Conservation (phyloP, 257 asterid genomes). For the Solanum megistacrolobum region DNA sequence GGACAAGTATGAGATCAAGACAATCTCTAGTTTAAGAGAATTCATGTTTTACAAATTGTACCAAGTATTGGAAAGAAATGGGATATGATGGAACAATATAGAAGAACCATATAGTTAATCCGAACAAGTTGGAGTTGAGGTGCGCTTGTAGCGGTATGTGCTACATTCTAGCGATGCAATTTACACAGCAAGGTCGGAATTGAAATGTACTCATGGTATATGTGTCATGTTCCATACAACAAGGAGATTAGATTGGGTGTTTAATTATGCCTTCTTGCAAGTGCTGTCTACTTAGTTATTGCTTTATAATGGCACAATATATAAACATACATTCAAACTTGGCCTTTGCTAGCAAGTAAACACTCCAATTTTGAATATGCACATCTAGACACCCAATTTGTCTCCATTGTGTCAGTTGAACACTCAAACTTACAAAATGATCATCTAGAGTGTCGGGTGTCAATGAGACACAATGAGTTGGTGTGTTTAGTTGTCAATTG, state of each 20-base stretch:
- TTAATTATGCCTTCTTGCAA: neutral
- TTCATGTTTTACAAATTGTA: neutral
- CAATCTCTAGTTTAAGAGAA: neutral
- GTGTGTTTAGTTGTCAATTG: neutral
- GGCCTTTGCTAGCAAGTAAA: neutral
- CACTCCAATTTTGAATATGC: neutral
- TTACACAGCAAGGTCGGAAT: neutral
- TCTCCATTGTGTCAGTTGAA: no score
- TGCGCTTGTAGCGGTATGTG: neutral
- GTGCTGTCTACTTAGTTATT: neutral
- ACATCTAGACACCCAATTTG: no score
- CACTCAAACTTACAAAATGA: no score
- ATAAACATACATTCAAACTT: neutral
- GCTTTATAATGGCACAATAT: neutral
- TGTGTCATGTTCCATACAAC: neutral
- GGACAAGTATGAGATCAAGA: neutral
- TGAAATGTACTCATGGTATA: neutral
- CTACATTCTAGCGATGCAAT: neutral
- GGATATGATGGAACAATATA: neutral
- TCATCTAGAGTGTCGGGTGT: neutral
- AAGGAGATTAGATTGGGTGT: neutral
- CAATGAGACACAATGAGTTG: neutral
- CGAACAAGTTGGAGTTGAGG: neutral
- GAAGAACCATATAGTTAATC: neutral
- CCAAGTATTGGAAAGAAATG: neutral